Conservation (phyloP, 495 filamentous ascomycete genomes). For the Xylaria scruposa region DNA sequence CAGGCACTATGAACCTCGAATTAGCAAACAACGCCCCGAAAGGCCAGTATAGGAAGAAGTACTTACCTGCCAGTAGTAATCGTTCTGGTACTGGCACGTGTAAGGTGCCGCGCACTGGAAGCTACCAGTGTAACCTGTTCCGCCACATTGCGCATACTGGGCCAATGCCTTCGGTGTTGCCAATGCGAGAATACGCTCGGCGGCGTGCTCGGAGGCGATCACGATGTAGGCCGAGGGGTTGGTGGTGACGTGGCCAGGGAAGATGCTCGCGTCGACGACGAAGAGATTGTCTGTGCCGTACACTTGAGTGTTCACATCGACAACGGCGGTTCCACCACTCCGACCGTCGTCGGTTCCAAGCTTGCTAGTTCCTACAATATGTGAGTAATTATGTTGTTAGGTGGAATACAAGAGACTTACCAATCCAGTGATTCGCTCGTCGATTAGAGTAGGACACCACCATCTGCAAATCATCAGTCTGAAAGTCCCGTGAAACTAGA, state of each 20-base stretch:
- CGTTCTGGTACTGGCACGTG: slow-evolving; percentile 47
- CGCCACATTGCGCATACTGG: slow-evolving; percentile 54
- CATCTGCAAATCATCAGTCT: slow-evolving; percentile 36
- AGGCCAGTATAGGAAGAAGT: not conserved
- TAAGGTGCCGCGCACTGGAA: slow-evolving; percentile 43
- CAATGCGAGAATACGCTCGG: slow-evolving; percentile 53
- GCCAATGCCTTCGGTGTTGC: slow-evolving; percentile 28
- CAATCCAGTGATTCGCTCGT: slow-evolving; percentile 67
- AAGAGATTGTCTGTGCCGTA: slow-evolving; percentile 70
- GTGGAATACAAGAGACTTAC: slow-evolving; percentile 11
- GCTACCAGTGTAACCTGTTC: slow-evolving; percentile 45
- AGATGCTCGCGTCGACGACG: slow-evolving; percentile 63
- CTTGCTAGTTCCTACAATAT: slow-evolving; percentile 54
- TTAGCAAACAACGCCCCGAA: slow-evolving; percentile 7
- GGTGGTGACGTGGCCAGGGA: slow-evolving; percentile 59
- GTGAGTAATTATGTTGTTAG: not conserved
- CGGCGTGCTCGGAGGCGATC: slow-evolving; percentile 58
- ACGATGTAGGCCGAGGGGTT: slow-evolving; percentile 64
- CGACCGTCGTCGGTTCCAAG: slow-evolving; percentile 66
- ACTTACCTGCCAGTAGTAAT: slow-evolving; percentile 45
- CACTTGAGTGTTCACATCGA: slow-evolving; percentile 69
- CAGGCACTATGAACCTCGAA: slow-evolving; percentile 7
- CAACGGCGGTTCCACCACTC: slow-evolving; percentile 60
- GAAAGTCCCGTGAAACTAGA: not conserved
- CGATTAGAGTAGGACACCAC: slow-evolving; percentile 55